Conservation (phyloP, 345 rosid species). For the Mangifera indica region DNA sequence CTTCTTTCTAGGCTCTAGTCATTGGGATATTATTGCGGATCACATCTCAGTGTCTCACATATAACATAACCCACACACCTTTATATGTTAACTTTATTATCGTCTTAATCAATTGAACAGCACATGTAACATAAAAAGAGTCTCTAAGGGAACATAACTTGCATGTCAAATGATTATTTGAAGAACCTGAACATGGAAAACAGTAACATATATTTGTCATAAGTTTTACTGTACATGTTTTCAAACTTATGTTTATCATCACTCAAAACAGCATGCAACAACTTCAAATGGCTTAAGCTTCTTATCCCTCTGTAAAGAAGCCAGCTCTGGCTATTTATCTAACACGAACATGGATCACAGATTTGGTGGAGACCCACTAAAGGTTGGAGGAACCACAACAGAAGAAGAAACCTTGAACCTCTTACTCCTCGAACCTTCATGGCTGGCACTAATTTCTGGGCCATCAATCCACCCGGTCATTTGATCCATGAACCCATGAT, state of each 20-base stretch:
- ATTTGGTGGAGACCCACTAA: conserved; percentile 33
- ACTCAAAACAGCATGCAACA: conserved; percentile 5
- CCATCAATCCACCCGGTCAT: conserved; percentile 48
- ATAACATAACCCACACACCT: not conserved
- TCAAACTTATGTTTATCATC: not conserved
- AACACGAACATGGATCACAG: not conserved
- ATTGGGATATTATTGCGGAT: not conserved
- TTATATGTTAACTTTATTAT: not conserved
- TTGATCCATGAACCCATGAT: conserved; percentile 26
- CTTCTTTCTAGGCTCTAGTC: too few relatives aligned
- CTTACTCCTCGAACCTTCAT: conserved; percentile 48
- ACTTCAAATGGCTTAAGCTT: not conserved
- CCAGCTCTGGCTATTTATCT: not conserved
- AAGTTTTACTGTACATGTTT: conserved; percentile 4
- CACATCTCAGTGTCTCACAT: not conserved
- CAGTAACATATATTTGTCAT: too few relatives aligned
- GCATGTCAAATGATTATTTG: too few relatives aligned
- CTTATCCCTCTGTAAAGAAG: not conserved
- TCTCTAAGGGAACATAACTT: not conserved
- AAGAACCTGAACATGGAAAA: too few relatives aligned
- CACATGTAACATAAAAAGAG: not conserved
- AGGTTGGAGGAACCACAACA: conserved; percentile 59
- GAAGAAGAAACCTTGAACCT: conserved; percentile 68
- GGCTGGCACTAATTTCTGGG: conserved; percentile 36
- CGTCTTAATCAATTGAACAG: not conserved